Percentiles rank a stretch among this genome's conserved stretches.
Evolutionary conservation across 352 stramenopile species (phyloP).

Genomic region (Peronosclerospora sorghi): DNA sequence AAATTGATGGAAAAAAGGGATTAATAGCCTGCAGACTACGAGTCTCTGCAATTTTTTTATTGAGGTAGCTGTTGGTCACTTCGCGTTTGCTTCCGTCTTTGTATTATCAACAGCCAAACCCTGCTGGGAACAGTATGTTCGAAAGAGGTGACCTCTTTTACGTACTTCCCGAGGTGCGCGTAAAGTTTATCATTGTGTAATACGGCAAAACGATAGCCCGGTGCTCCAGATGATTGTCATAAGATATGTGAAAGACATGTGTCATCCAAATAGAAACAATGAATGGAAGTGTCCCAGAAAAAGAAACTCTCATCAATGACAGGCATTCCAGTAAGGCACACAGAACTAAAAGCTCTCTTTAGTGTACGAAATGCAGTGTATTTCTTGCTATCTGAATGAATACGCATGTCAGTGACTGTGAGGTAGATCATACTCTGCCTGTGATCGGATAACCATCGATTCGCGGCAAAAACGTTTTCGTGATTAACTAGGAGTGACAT

Average conservation of each 20-base stretch:
- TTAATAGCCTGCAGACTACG: conserved; percentile 1
- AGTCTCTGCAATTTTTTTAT: neutral
- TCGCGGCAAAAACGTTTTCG: neutral
- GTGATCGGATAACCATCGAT: neutral
- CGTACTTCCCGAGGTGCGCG: neutral
- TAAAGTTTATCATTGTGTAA: neutral
- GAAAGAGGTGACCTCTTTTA: neutral
- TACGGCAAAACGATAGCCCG: neutral
- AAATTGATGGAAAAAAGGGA: neutral
- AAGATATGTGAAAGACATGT: neutral
- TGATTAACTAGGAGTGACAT: neutral
- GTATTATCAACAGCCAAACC: neutral
- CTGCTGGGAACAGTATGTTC: neutral
- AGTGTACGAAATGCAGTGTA: neutral
- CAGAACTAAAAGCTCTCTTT: neutral
- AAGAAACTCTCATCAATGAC: neutral
- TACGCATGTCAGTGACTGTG: neutral
- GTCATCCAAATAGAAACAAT: neutral
- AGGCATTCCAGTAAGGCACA: neutral
- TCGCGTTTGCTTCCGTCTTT: neutral
- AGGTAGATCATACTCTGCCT: neutral
- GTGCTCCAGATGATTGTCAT: neutral
- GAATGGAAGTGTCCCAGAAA: neutral
- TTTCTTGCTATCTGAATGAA: neutral
- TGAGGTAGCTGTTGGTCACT: neutral